A percentile compares a stretch with the other conserved stretches of the same genome.
phyloP scores from a whole-genome alignment of 768 basidiomycete species.

The Tylopilus intermedius region DNA sequence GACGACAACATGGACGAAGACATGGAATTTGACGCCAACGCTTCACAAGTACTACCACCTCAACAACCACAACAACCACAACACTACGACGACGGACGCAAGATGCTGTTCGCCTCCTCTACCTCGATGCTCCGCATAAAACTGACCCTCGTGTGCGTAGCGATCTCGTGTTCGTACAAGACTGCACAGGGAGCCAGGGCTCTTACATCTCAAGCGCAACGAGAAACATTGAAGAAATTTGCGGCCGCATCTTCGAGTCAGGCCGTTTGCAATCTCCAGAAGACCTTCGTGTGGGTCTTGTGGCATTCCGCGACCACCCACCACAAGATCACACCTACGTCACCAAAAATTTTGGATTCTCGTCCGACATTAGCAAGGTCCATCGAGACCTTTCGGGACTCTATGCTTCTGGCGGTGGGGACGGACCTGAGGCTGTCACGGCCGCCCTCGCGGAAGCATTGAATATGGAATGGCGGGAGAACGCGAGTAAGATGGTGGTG shows the following conservation, averaged over 20 bases:
- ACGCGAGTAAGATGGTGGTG: slow-evolving; percentile 92
- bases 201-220: slow-evolving; percentile 91
- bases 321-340: slow-evolving; percentile 96
- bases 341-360: slow-evolving; percentile 90
- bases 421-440: slow-evolving; percentile 96
- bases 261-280: slow-evolving; percentile 83
- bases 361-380: slow-evolving; percentile 84
- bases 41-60: slow-evolving; percentile 22
- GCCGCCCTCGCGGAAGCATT: slow-evolving; percentile 84
- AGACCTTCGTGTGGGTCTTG: slow-evolving; percentile 86
- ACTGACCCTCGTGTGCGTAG: slow-evolving; percentile 36
- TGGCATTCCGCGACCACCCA: slow-evolving; percentile 95
- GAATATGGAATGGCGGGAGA: slow-evolving; percentile 85
- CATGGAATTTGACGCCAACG: slow-evolving; percentile 58
- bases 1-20: slow-evolving; percentile 66
- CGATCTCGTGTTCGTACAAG: slow-evolving; percentile 92
- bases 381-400: slow-evolving; percentile 77
- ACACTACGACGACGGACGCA: slow-evolving; percentile 42
- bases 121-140: slow-evolving; percentile 1
- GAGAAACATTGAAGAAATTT: slow-evolving; percentile 94
- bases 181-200: slow-evolving; percentile 90
- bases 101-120: slow-evolving; percentile 64
- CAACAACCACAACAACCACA: slow-evolving; percentile 33
- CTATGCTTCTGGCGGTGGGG: slow-evolving; percentile 88
- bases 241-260: slow-evolving; percentile 89